These are phyloP conservation scores for Globisporangium abappressorium DNA, from an alignment of 352 stramenopile genomes.

Conservation along the genomic window DNA sequence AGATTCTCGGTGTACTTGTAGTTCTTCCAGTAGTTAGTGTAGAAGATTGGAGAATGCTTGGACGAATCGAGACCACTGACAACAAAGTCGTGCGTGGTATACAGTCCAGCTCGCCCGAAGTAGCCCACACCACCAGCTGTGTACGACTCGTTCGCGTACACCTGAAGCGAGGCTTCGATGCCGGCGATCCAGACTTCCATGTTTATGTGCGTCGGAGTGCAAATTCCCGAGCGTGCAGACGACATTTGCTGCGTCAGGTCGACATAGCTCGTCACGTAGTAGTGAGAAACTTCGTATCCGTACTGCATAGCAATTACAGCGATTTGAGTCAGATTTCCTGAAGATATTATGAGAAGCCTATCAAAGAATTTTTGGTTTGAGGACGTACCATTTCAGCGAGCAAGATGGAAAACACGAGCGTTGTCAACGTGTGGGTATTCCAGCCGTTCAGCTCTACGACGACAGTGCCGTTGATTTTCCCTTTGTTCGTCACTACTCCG, in stretches of 20 bases:
- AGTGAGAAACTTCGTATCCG: constrained; percentile 35
- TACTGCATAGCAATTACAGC: constrained; percentile 10
- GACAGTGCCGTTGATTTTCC: constrained; percentile 23
- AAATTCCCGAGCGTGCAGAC: constrained; percentile 26
- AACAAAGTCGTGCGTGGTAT: constrained; percentile 41
- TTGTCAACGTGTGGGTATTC: neutral
- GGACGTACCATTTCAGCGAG: constrained; percentile 21
- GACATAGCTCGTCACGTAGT: constrained; percentile 1
- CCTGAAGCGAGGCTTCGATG: constrained; percentile 29
- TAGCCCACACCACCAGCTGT: constrained; percentile 31
- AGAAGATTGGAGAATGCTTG: neutral
- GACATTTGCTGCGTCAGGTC: constrained; percentile 33
- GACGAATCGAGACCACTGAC: constrained; percentile 6
- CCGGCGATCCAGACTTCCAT: constrained; percentile 43
- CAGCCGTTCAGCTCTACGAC: constrained; percentile 23
- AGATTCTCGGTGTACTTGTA: constrained; percentile 30
- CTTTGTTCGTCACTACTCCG: constrained; percentile 13
- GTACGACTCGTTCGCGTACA: constrained; percentile 51
- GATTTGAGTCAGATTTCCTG: too few species aligned
- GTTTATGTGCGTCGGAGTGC: constrained; percentile 47
- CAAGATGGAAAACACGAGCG: constrained; percentile 11
- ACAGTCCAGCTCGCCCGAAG: constrained; percentile 35
- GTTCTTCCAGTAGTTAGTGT: constrained; percentile 37
- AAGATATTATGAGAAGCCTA: too few species aligned
- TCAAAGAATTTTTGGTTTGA: too few species aligned